Base-by-base conservation (phyloP, 225 moss, liverwort and hornwort species). In the Neckera pumila region DNA sequence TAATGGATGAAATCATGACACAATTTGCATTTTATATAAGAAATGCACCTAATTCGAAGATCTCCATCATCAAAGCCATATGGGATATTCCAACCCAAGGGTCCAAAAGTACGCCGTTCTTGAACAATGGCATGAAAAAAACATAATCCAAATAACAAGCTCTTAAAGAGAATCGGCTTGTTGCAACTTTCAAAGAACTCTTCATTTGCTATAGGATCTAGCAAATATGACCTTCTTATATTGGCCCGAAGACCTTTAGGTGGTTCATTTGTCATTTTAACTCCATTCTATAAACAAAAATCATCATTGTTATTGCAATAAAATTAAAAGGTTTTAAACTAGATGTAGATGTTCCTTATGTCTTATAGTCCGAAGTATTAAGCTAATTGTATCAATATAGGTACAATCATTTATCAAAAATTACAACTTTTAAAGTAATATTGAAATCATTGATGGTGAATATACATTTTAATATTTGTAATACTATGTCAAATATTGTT, bases 31-130 rank as follows among this genome's bases (percentile, higher is more conserved):
- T 31, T 22, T 7, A 33, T 31, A 14, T 22, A 33, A 33, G 14
- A 80, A 2, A 36, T 64, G 36, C 17, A 95, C 97, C 97, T 98
- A 54, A 97, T 97, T 87, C 93, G 90, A 38, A 98, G 95, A 84
- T 98, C 98, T 82, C 97, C 98, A 84, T 98, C 98, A 31, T 98
- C 98, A 93, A 98, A 98, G 14, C 98, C 96, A 43, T 98, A 98
- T 26, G 98, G 98, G 7, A 98, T 96, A 76, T 98, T 98, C 98
- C 97, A 98, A 88, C 98, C 97, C 15, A 98, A 89, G 38, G 98
- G 98, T 34, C 98, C 98, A 87, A 98, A 98, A 21, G 95, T 97
- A 62, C 95, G 93, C 16, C 97, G 92, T 86, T 98, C 98, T 91
- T 98, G 98, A 65, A 98, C 95, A 60, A 98, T 94, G 45, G 94